A percentile compares a stretch with the other conserved stretches of the same genome.
Evolutionary conservation across 768 basidiomycete genomes (phyloP).

Genomic region (Clitopilus passeckerianus): DNA sequence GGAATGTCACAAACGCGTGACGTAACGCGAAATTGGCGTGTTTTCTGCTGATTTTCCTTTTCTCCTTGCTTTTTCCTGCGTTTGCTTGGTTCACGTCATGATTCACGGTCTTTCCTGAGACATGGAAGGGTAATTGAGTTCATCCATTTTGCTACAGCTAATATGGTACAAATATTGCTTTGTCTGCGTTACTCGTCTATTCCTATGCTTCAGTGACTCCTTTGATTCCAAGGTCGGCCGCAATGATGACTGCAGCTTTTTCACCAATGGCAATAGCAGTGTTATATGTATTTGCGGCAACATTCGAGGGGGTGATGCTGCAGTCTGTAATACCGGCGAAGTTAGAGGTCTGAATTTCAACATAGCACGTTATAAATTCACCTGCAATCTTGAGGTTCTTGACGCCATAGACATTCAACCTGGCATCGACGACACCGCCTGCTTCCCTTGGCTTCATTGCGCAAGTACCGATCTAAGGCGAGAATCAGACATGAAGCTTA

Average conservation of each 20-base stretch:
- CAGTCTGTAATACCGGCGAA: constrained; percentile 19
- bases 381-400: constrained; percentile 23
- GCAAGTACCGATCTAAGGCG: constrained; percentile 54
- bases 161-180: no score
- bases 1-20: constrained; percentile 8
- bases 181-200: neutral
- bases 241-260: constrained; percentile 53
- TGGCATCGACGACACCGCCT: constrained; percentile 9
- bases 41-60: no score
- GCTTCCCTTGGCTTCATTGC: constrained; percentile 26
- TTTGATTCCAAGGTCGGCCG: constrained; percentile 35
- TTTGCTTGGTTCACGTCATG: no score
- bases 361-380: constrained; percentile 3
- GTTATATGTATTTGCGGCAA: constrained; percentile 30
- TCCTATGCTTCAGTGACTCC: constrained; percentile 6
- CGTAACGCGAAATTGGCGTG: constrained; percentile 10
- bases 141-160: no score
- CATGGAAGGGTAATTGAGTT: no score
- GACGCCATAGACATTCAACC: constrained; percentile 24
- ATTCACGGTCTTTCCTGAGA: no score
- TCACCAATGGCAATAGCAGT: constrained; percentile 43
- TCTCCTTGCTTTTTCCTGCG: no score
- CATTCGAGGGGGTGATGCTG: constrained; percentile 14
- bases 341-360: constrained; percentile 5
- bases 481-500: neutral